Evolutionary conservation across 2,329 filamentous ascomycete species (phyloP).

Genomic region (Aspergillus sp.): DNA sequence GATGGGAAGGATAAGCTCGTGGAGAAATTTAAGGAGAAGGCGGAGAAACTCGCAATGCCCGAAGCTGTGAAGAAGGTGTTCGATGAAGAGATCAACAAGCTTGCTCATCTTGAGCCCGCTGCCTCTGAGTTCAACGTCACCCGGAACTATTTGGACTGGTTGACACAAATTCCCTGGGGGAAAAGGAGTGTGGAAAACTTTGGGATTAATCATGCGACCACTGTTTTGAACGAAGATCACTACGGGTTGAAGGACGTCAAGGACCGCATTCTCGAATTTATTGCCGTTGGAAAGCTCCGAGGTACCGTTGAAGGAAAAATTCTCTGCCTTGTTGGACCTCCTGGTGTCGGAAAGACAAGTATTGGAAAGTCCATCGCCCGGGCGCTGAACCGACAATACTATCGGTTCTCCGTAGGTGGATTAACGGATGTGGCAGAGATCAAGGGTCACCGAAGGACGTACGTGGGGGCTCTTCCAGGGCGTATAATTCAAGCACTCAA

Average conservation of each 20-base stretch:
- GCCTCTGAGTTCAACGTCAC: constrained; percentile 99
- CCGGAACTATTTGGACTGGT: constrained; percentile 96
- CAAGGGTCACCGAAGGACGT: constrained; percentile 94
- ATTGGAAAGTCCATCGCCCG: constrained; percentile 98
- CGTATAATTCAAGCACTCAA: constrained; percentile 98
- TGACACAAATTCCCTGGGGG: constrained; percentile 97
- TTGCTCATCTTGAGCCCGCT: constrained; percentile 89
- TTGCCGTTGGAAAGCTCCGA: constrained; percentile 93
- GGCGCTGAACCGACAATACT: constrained; percentile 93
- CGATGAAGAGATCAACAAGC: constrained; percentile 96
- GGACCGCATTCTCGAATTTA: constrained; percentile 96
- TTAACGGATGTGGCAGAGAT: constrained; percentile 97
- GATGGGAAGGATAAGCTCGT: constrained; percentile 98
- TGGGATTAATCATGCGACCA: constrained; percentile 85
- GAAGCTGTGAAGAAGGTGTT: constrained; percentile 96
- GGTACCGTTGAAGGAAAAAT: constrained; percentile 99
- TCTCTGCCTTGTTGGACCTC: constrained; percentile 93
- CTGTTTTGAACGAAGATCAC: constrained; percentile 91
- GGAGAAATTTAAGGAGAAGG: constrained; percentile 96
- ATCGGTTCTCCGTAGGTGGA: constrained; percentile 95
- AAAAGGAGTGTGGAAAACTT: constrained; percentile 96
- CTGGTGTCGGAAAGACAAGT: constrained; percentile 96
- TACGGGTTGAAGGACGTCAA: constrained; percentile 98
- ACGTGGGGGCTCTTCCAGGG: constrained; percentile 91
- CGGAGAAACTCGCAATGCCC: constrained; percentile 90